phyloP scores from a whole-genome alignment of 1,284 basidiomycete genomes.

The Rhizoctonia solani region DNA sequence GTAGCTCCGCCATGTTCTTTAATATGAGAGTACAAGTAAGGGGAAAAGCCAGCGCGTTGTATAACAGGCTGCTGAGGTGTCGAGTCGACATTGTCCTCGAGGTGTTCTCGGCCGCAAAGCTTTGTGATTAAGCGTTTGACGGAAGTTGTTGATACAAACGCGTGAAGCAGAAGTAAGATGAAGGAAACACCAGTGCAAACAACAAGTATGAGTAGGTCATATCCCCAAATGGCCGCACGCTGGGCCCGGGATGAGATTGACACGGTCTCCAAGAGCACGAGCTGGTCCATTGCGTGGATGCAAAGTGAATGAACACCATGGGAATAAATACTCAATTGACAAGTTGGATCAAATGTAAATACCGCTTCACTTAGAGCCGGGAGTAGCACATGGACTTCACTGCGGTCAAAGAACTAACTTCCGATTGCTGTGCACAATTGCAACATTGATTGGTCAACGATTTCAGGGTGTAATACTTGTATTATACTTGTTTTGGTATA shows the following conservation, averaged over 20 bases:
- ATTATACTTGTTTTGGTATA: too few species aligned
- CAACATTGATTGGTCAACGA: too few species aligned
- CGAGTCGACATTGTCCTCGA: not conserved
- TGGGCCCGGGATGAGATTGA: not conserved
- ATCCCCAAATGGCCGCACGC: too few species aligned
- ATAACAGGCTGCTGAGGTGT: not conserved
- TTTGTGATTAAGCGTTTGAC: slow-evolving; percentile 8
- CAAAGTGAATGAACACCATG: too few species aligned
- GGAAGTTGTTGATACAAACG: not conserved
- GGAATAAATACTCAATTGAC: too few species aligned
- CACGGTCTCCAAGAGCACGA: not conserved
- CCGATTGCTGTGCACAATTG: too few species aligned
- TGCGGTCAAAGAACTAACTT: too few species aligned
- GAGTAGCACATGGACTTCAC: too few species aligned
- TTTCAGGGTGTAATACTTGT: too few species aligned
- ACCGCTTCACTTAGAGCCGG: too few species aligned
- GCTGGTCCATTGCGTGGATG: slow-evolving; percentile 23
- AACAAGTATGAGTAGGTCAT: slow-evolving; percentile 6
- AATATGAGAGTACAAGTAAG: slow-evolving; percentile 19
- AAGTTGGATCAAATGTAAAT: too few species aligned
- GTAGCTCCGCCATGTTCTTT: slow-evolving; percentile 15
- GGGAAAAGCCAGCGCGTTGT: slow-evolving; percentile 31
- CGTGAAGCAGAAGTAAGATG: not conserved
- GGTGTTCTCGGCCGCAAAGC: not conserved
- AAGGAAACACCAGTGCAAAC: slow-evolving; percentile 1